A percentile compares a stretch with the other conserved stretches of the same genome.
Conservation (phyloP, 768 basidiomycete genomes). For the Collybia mongolica region DNA sequence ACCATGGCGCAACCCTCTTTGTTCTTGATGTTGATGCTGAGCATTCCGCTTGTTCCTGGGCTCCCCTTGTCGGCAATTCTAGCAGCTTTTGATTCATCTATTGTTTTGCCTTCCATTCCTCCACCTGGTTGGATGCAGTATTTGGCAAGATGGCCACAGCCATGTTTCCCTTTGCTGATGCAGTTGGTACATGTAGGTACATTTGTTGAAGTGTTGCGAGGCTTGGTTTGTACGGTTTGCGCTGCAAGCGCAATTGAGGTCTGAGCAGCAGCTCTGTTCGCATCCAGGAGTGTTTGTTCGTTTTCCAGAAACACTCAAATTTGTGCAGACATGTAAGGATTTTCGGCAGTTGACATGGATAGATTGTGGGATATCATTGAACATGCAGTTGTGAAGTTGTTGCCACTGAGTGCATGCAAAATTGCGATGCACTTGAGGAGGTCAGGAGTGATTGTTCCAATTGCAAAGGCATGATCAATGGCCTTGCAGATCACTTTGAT, state of each 20-base stretch:
- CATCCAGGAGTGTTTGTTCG: not conserved
- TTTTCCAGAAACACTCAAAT: not conserved
- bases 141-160: slow-evolving; percentile 6
- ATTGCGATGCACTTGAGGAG: slow-evolving; percentile 11
- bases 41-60: not conserved
- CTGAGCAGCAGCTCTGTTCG: not conserved
- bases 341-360: slow-evolving; percentile 1
- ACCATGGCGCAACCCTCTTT: slow-evolving; percentile 3
- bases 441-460: slow-evolving; percentile 8
- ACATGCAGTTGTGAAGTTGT: slow-evolving; percentile 1
- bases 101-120: slow-evolving; percentile 24
- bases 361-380: slow-evolving; percentile 10
- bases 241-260: slow-evolving; percentile 3
- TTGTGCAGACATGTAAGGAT: slow-evolving; percentile 9
- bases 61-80: slow-evolving; percentile 1
- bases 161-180: not conserved
- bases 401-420: slow-evolving; percentile 8
- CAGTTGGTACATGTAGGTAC: slow-evolving; percentile 14
- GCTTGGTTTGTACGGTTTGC: not conserved
- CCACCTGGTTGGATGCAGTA: slow-evolving; percentile 21
- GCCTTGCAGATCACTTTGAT: slow-evolving; percentile 2
- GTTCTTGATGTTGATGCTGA: not conserved
- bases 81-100: slow-evolving; percentile 14
- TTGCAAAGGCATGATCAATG: slow-evolving; percentile 5
- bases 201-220: not conserved